Evolutionary conservation across 495 filamentous ascomycete species (phyloP).

Genomic region (Rhizodiscina lignyota): DNA sequence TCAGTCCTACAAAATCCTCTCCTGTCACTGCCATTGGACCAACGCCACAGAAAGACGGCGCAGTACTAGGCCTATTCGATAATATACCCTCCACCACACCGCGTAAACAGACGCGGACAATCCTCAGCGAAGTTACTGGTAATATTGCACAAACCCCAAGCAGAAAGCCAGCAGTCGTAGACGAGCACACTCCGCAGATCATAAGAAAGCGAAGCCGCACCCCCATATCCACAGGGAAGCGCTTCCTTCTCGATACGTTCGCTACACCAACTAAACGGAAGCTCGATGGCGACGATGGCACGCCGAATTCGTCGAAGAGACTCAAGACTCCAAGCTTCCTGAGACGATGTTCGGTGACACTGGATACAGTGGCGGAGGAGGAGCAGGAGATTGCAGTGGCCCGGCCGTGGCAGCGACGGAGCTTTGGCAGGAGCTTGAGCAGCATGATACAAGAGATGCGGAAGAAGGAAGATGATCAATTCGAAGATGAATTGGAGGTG

Average conservation of each 20-base stretch:
- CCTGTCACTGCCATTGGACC: slow-evolving; percentile 41
- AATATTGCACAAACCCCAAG: slow-evolving; percentile 9
- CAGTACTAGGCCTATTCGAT: slow-evolving; percentile 82
- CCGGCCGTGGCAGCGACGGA: slow-evolving; percentile 37
- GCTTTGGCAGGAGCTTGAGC: slow-evolving; percentile 53
- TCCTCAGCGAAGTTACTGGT: slow-evolving; percentile 7
- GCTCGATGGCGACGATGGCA: slow-evolving; percentile 15
- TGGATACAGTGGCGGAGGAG: slow-evolving; percentile 31
- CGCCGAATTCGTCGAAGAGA: slow-evolving; percentile 33
- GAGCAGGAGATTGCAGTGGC: slow-evolving; percentile 7
- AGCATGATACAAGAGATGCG: slow-evolving; percentile 61
- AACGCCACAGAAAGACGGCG: slow-evolving; percentile 82
- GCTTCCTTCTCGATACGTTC: slow-evolving; percentile 45
- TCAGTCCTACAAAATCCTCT: background rate
- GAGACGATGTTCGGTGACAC: slow-evolving; percentile 32
- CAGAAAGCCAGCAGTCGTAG: too few relatives aligned
- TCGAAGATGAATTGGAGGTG: slow-evolving; percentile 45
- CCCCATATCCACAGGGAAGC: slow-evolving; percentile 44
- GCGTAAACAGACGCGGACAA: slow-evolving; percentile 9
- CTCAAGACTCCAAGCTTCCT: slow-evolving; percentile 64
- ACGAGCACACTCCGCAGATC: slow-evolving; percentile 4
- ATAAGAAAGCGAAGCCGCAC: slow-evolving; percentile 27
- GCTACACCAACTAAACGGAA: slow-evolving; percentile 36
- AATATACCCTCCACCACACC: slow-evolving; percentile 35
- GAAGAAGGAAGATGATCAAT: slow-evolving; percentile 37